These are phyloP conservation scores for Limonomyces culmigenus DNA, from an alignment of 1,284 basidiomycete genomes.

Conservation along the genomic window DNA sequence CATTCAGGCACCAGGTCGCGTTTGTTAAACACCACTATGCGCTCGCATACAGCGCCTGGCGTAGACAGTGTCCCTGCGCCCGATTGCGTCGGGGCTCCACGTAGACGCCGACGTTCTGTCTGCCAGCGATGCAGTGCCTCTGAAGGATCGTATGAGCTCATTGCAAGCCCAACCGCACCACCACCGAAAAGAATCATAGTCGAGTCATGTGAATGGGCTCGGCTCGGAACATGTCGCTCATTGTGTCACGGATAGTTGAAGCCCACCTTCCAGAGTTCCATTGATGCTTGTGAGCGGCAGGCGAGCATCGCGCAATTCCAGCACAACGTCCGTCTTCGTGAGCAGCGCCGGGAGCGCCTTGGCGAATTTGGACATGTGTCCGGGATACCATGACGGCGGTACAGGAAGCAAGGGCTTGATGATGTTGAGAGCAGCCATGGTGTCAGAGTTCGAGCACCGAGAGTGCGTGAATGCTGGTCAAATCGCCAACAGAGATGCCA, in stretches of 20 bases:
- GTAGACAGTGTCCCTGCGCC: slow-evolving; percentile 1
- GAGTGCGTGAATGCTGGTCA: too few species aligned
- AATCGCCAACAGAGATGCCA: too few species aligned
- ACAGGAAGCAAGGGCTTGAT: slow-evolving; percentile 41
- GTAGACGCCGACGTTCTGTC: slow-evolving; percentile 6
- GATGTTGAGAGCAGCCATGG: too few species aligned
- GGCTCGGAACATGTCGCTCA: too few species aligned
- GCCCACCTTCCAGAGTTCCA: slow-evolving; percentile 71
- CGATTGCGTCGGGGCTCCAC: slow-evolving; percentile 8
- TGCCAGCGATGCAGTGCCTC: slow-evolving; percentile 8
- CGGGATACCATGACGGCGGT: slow-evolving; percentile 92
- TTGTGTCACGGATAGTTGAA: too few species aligned
- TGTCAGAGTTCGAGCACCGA: too few species aligned
- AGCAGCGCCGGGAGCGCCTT: slow-evolving; percentile 64
- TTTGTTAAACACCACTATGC: slow-evolving; percentile 88
- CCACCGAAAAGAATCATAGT: too few species aligned
- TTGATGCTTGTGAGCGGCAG: slow-evolving; percentile 92
- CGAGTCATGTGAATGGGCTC: too few species aligned
- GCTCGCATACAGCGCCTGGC: slow-evolving; percentile 40
- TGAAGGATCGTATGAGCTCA: slow-evolving; percentile 3
- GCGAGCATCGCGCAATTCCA: slow-evolving; percentile 88
- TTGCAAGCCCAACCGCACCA: neutral
- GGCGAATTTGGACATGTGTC: slow-evolving; percentile 89
- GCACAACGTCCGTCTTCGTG: slow-evolving; percentile 75
- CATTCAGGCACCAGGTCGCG: slow-evolving; percentile 77